Evolutionary conservation across 2,329 filamentous ascomycete genomes (phyloP), one percentile per base, ranked within the genome.

Genomic region (Talaromyces islandicus): DNA sequence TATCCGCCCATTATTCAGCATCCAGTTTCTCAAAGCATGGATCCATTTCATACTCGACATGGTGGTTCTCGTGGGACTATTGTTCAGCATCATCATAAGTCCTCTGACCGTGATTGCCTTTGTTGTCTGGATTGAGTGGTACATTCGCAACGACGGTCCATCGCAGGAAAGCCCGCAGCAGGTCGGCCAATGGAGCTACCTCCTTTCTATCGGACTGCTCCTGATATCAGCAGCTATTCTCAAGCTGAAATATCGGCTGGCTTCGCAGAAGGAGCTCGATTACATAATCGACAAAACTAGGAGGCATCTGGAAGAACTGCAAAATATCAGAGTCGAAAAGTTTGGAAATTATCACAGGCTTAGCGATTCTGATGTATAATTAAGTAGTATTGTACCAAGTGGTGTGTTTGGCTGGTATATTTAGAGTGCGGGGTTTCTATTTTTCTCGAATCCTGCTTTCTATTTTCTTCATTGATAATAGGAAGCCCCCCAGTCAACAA

Each of bases 91-190:
- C 59, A 63, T 73, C 9, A 57, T 70, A 30, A 71, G 69, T 12
- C 71, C 70, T 0, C 55, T 73, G 0, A 71, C 69, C 0, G 65
- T 68, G 1, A 63, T 73, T 7, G 71, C 69, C 0, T 73, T 73
- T 53, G 66, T 73, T 1, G 60, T 63, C 7, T 73, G 70, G 69
- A 69, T 70, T n/a, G 71, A 73, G 55, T 69, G 64, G 56, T 71
- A 66, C 58, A 71, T 73, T 9, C 56, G 64, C 30, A 64, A 69
- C 12, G 71, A 73, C 46, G 69, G 70, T 1, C 66, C 69, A 0
- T 62, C 65, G 0, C 64, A 68, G 32, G 71, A 73, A 56, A 64
- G 60, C 41, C 66, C 68, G 0, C 62, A 66, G 21, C 70, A 73
- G 48, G 71, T 73, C 12, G 71, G 69, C 9, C 71, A 73, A 54